Percentiles rank a stretch among this genome's conserved stretches.
Evolutionary conservation across 2,329 filamentous ascomycete genomes (phyloP).

Genomic region (Karstenula rhodostoma): DNA sequence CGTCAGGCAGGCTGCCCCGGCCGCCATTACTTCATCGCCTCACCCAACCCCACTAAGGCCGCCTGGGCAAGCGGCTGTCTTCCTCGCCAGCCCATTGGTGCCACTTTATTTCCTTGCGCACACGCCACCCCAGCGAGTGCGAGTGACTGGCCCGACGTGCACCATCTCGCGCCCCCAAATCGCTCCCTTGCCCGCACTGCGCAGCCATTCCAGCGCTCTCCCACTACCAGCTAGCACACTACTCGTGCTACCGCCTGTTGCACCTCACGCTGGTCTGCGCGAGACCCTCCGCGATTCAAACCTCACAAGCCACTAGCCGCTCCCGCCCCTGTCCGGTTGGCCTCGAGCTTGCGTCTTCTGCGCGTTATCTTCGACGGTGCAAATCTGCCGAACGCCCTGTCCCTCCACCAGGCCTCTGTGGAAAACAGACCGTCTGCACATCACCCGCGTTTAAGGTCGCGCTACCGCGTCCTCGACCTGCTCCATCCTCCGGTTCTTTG

Average conservation of each 20-base stretch:
- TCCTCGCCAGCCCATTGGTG: conserved; percentile 42
- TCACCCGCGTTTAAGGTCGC: conserved; percentile 58
- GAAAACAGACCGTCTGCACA: conserved; percentile 55
- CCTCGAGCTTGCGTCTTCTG: conserved; percentile 48
- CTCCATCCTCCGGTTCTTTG: conserved; percentile 46
- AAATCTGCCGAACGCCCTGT: conserved; percentile 52
- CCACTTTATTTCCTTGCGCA: conserved; percentile 46
- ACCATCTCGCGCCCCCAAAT: conserved; percentile 31
- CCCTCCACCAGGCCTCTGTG: conserved; percentile 46
- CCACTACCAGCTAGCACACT: conserved; percentile 42
- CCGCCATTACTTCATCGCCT: conserved; percentile 48
- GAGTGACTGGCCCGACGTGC: conserved; percentile 40
- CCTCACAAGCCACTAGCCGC: conserved; percentile 28
- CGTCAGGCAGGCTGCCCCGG: conserved; percentile 33
- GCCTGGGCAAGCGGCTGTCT: conserved; percentile 39
- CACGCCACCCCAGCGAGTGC: conserved; percentile 40
- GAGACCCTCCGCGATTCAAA: conserved; percentile 49
- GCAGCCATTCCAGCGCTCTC: conserved; percentile 27
- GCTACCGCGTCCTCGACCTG: conserved; percentile 48
- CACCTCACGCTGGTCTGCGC: conserved; percentile 42
- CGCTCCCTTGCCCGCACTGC: conserved; percentile 26
- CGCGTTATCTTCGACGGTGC: conserved; percentile 50
- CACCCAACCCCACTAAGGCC: conserved; percentile 46
- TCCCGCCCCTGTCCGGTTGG: conserved; percentile 37
- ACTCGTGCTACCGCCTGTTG: conserved; percentile 48